Evolutionary conservation across 2,329 filamentous ascomycete species (phyloP), one percentile per base, ranked within the genome.

Genomic region (Coleophoma eucalyptorum): DNA sequence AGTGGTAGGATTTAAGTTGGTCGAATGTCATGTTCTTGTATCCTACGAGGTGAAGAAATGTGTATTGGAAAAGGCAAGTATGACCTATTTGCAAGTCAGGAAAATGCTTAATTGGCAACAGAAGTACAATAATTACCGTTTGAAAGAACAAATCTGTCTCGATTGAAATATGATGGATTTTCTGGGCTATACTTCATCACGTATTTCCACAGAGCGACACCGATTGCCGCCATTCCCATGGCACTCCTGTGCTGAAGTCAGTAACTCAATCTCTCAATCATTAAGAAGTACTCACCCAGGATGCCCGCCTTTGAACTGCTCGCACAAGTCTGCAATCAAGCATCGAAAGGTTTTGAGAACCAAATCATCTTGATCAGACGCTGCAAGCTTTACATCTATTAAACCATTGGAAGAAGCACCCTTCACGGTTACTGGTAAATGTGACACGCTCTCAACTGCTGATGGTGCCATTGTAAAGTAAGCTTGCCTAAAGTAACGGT

Each of bases 301-400:
- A 61, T 88, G 85, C 0, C 85, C 85, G 34, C 83, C 83, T 55
- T 80, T 80, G 66, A 86, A 89, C 56, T 88, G 84, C 63, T 88
- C 77, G 59, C 83, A 87, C 3, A 89, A 67, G 62, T 89, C 85
- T 42, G 84, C 82, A 52, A 88, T 83, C 31, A 88, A 67, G 46
- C 79, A 69, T 49, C 84, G 73, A 61, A 86, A 86, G 5, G 78
- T 79, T 58, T 75, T 76, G 46, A 87, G 66, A 2, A 84, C 79
- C 15, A 52, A 46, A 12, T 53, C 50, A 51, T 53, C n/a, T 16
- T 44, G 18, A 11, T 33, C 42, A n/a, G 26, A 20, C 3, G 20
- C 19, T 26, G 20, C 42, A 15, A 49, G 40, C 16, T 34, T 31
- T 15, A 49, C 19, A 19, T 33, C 31, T 3, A 41, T 12, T 2